These are phyloP conservation scores for Drosera capensis DNA, from an alignment of 148 eudicot genomes.

Conservation along the genomic window DNA sequence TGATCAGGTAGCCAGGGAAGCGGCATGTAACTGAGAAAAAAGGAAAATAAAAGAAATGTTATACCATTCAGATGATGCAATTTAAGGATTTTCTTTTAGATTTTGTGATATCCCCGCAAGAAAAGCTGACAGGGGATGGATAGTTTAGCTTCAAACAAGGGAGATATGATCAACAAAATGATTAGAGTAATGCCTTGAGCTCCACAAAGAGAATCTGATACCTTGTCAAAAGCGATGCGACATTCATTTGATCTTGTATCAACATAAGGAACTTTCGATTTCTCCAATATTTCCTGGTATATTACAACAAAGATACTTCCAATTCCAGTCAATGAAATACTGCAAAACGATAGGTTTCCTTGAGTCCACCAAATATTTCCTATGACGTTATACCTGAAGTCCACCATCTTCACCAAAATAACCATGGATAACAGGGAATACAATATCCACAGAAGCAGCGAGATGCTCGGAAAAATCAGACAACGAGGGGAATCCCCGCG, in stretches of 20 bases:
- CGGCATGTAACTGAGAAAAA: neutral
- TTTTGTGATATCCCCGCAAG: no score
- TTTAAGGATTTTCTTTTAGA: no score
- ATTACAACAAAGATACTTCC: neutral
- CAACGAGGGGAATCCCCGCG: constrained; percentile 59
- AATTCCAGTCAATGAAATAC: neutral
- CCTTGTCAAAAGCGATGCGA: constrained; percentile 83
- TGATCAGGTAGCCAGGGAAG: neutral
- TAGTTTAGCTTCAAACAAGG: neutral
- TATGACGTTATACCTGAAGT: constrained; percentile 37
- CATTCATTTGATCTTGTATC: constrained; percentile 66
- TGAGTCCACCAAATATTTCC: neutral
- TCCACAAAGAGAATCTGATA: constrained; percentile 1
- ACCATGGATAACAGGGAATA: constrained; percentile 89
- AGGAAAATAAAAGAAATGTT: no score
- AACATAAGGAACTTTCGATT: constrained; percentile 59
- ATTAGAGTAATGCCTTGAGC: neutral
- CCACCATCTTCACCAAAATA: constrained; percentile 94
- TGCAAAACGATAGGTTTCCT: neutral
- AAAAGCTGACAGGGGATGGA: no score
- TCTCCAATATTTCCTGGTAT: constrained; percentile 65
- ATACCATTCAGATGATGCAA: no score
- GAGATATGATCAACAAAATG: neutral
- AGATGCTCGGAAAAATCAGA: constrained; percentile 68
- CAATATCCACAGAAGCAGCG: constrained; percentile 63